Base-by-base conservation (phyloP, 2,329 filamentous ascomycete genomes). In the Paecilomyces sp. region DNA sequence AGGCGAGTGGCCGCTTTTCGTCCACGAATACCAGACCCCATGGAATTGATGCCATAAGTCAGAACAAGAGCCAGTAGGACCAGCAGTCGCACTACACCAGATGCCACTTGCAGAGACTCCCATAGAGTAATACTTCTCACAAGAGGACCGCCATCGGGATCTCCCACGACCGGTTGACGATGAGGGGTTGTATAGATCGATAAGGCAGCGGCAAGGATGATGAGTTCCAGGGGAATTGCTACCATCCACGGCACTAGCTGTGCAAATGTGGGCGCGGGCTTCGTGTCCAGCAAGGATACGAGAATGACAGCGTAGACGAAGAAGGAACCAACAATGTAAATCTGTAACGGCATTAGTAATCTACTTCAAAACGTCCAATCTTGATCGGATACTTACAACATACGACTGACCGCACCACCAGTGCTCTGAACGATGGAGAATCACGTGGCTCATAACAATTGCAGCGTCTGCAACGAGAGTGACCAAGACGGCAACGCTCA, bases 241-340 rank as follows among this genome's bases (percentile, higher is more conserved):
- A 91, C 76, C 51, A 82, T 72, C 94, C 94, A 99, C 67, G 91
- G 87, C 54, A 88, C 76, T 59, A 93, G 83, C 75, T 97, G 92
- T 57, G 90, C 87, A 54, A 87, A 79, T 56, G 88, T 92, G 0
- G 94, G 94, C 12, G 90, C 90, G 34, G 91, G 87, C 63, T 85
- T 86, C 70, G 89, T 89, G 74, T 97, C 92, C 68, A 96, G 82
- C 60, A 97, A 83, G 31, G 92, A 92, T 69, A 97, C 88, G 65
- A 95, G 83, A 65, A 96, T 84, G 66, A 96, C 87, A 56, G 90
- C 83, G 78, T 95, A 94, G 64, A 94, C 86, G 80, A 96, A 96
- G 65, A 92, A 89, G 53, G 90, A 88, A 58, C 88, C 91, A 59
- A 91, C 84, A 63, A 95, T 81, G 74, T 95, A 96, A 70, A 96